Percentiles rank a stretch among this genome's conserved stretches.
Evolutionary conservation across 169 alveolate species (phyloP).

Genomic region (Fabrea salina): DNA sequence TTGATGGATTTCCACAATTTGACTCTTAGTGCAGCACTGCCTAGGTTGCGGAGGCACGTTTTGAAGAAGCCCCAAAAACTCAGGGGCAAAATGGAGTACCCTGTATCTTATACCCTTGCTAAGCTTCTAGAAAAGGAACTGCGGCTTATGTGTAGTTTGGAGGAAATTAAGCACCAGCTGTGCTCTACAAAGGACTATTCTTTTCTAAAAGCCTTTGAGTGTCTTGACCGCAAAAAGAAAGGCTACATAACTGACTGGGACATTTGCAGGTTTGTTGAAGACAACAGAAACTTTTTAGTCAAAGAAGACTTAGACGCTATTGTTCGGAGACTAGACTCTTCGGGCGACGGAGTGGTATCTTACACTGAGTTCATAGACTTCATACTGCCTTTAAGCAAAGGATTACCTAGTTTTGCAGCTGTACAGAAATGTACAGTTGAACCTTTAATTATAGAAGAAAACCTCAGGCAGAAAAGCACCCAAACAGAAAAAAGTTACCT

Average conservation of each 20-base stretch:
- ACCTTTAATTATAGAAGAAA: too few species aligned
- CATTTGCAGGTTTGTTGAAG: neutral
- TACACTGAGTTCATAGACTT: slow-evolving; percentile 18
- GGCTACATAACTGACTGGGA: neutral
- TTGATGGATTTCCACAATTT: neutral
- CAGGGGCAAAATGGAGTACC: neutral
- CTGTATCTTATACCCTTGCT: neutral
- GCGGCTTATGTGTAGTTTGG: neutral
- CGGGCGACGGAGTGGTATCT: slow-evolving; percentile 27
- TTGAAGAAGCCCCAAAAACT: neutral
- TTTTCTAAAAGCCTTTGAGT: neutral
- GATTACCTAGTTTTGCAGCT: too few species aligned
- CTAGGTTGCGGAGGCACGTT: neutral
- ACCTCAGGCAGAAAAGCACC: too few species aligned
- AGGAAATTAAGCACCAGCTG: neutral
- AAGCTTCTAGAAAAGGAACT: slow-evolving; percentile 9
- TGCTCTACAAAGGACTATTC: neutral
- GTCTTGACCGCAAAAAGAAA: neutral
- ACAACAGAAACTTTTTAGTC: neutral
- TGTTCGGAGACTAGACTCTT: slow-evolving; percentile 47
- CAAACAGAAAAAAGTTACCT: too few species aligned
- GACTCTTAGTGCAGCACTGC: neutral
- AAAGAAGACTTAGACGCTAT: slow-evolving; percentile 38
- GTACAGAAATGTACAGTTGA: too few species aligned
- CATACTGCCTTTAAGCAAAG: neutral